Base-by-base conservation (phyloP, 306 rosid genomes). In the Vigna nakashimae region DNA sequence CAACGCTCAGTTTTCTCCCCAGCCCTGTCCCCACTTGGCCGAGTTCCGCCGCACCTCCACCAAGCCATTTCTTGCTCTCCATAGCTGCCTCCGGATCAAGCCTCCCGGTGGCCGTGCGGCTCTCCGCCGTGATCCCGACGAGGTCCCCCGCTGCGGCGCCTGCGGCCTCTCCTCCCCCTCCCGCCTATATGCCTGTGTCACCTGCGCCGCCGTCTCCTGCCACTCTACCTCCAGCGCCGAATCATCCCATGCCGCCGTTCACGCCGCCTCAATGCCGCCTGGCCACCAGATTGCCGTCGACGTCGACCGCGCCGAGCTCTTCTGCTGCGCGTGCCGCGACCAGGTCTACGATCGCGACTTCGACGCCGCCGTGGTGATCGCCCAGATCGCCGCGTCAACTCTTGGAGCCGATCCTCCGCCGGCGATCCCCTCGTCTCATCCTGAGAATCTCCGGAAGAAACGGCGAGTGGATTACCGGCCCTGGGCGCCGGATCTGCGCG, bases 201-300 rank as follows among this genome's bases (percentile, higher is more conserved):
- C 91, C 1, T 93, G 98, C 82, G 94, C 98, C 12, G 89, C 91
- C 26, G 86, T 91, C 9, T 88, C 86, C 28, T 93, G 98, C 45
- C 93, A 93, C 85, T 65, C 86, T 49, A 75, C 84, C 6, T 13
- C 88, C 1, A 74, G 71, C 0, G 70, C 74, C 1, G 79, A 56
- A 1, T 45, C 67, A 36, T 89, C 97, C 18, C 98, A 93, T 28
- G 97, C 92, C 10, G 87, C 92, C n/a, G 94, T 86, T 1, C 98
- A 93, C 77, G 90, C 91, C 9, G 82, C 68, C 0, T 76, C 84
- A 28, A 85, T 84, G 92, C 80, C 89, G 48, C 87, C 88, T 7
- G 98, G 97, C 6, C 98, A 93, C 74, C 92, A 91, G 91, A 90
- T 93, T 88, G 93, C 98, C 52, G 88, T 93, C 52, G 98, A 93